These are phyloP conservation scores for Colletotrichum musae DNA, from an alignment of 2,329 filamentous ascomycete genomes.

Conservation along the genomic window DNA sequence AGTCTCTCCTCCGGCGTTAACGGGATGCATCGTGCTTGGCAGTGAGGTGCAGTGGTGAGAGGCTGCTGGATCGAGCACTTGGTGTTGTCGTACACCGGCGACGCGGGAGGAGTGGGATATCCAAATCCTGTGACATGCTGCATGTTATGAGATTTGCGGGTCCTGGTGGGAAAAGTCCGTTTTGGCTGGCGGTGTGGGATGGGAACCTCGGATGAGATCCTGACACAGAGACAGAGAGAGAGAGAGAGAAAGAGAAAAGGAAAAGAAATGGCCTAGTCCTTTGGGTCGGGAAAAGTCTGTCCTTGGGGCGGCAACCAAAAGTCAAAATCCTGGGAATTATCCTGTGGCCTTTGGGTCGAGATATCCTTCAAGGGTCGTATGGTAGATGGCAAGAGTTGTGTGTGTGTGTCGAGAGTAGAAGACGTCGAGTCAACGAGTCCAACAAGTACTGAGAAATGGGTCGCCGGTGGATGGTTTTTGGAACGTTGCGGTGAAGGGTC, in stretches of 20 bases:
- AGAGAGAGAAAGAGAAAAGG: conserved; percentile 42
- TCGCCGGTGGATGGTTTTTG: conserved; percentile 17
- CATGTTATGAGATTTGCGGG: conserved; percentile 64
- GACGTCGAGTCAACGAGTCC: conserved; percentile 69
- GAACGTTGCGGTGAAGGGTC: conserved; percentile 17
- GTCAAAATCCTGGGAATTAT: conserved; percentile 32
- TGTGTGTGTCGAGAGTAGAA: conserved; percentile 45
- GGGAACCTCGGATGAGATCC: conserved; percentile 41
- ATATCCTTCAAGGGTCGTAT: conserved; percentile 39
- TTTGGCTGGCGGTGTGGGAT: conserved; percentile 41
- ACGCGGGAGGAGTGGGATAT: conserved; percentile 72
- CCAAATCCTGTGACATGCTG: conserved; percentile 71
- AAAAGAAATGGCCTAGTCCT: conserved; percentile 43
- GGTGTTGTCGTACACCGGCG: conserved; percentile 66
- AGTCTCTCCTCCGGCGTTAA: conserved; percentile 85
- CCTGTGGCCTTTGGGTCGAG: conserved; percentile 42
- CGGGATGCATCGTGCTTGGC: conserved; percentile 66
- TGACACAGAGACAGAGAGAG: conserved; percentile 38
- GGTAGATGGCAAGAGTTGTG: not conserved
- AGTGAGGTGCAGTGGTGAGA: conserved; percentile 53
- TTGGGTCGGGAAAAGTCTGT: conserved; percentile 24
- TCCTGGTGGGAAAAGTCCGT: conserved; percentile 42
- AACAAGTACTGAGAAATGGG: conserved; percentile 40
- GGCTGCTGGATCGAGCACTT: conserved; percentile 60
- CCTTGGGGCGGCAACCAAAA: conserved; percentile 34